Percentiles rank a stretch among this genome's conserved stretches.
These are phyloP conservation scores for Thielaviopsis punctulata DNA, from an alignment of 2,329 filamentous ascomycete species.

Conservation along the genomic window DNA sequence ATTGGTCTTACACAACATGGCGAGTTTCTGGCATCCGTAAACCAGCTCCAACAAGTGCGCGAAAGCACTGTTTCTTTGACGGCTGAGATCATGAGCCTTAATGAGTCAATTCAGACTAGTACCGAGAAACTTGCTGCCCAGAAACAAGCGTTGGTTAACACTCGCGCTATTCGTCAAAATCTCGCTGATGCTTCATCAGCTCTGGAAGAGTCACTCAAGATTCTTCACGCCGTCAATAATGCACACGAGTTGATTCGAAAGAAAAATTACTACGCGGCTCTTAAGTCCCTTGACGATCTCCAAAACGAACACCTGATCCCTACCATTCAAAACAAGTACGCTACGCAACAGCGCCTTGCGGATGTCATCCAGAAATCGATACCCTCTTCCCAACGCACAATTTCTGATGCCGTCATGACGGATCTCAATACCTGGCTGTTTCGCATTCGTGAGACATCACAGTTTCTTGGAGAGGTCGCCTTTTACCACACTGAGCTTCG, in stretches of 20 bases:
- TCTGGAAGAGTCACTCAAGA: constrained; percentile 78
- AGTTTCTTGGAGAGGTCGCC: constrained; percentile 87
- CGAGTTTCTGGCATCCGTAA: constrained; percentile 86
- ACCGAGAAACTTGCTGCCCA: constrained; percentile 88
- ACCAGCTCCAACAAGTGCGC: constrained; percentile 78
- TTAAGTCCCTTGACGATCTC: constrained; percentile 85
- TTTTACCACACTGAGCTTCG: constrained; percentile 92
- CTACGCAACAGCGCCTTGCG: constrained; percentile 86
- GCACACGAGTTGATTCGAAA: constrained; percentile 80
- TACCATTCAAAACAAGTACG: constrained; percentile 61
- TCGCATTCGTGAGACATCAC: constrained; percentile 84
- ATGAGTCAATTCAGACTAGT: constrained; percentile 85
- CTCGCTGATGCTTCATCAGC: constrained; percentile 85
- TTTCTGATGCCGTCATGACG: constrained; percentile 91
- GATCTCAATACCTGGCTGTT: constrained; percentile 96
- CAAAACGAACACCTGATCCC: constrained; percentile 81
- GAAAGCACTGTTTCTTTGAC: constrained; percentile 82
- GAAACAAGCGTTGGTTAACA: constrained; percentile 88
- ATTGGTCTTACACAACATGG: constrained; percentile 94
- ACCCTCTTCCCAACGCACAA: constrained; percentile 76
- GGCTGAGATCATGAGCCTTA: constrained; percentile 77
- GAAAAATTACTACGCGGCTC: constrained; percentile 88
- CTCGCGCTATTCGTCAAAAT: constrained; percentile 79
- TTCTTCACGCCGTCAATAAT: constrained; percentile 81
- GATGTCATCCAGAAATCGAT: constrained; percentile 94